These are phyloP conservation scores for Suillus variegatus DNA, from an alignment of 768 basidiomycete species.

Conservation along the genomic window DNA sequence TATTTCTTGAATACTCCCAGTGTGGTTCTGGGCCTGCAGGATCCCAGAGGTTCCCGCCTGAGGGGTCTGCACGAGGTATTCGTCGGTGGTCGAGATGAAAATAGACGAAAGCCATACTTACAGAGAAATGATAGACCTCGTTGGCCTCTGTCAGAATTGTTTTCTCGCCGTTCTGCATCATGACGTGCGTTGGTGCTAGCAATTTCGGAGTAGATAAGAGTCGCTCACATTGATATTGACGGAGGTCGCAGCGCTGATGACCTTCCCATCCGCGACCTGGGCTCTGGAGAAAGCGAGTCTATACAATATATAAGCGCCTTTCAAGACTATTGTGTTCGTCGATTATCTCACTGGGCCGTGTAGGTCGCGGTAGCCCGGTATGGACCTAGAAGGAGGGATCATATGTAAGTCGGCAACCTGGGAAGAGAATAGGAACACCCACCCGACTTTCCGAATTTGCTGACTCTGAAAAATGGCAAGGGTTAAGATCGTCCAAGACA, in stretches of 20 bases:
- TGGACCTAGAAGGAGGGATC: background rate
- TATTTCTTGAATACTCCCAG: background rate
- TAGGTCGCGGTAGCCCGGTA: background rate
- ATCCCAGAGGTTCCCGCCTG: background rate
- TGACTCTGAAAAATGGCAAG: background rate
- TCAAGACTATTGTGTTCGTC: background rate
- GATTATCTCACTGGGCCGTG: background rate
- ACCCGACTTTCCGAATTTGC: background rate
- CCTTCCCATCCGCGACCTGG: background rate
- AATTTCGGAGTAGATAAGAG: too few relatives aligned
- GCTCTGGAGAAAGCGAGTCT: background rate
- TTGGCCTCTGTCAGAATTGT: background rate
- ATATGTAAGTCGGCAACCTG: background rate
- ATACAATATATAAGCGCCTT: background rate
- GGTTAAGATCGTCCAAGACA: background rate
- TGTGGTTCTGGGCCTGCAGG: background rate
- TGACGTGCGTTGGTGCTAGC: background rate
- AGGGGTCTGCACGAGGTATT: background rate
- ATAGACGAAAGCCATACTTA: background rate
- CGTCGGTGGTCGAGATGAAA: background rate
- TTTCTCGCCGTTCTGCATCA: background rate
- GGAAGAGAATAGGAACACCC: background rate
- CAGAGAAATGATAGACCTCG: background rate
- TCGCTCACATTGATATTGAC: background rate
- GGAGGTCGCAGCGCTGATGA: background rate